Base-by-base conservation (phyloP, 768 basidiomycete species). In the Rhodotorula sphaerocarpa region DNA sequence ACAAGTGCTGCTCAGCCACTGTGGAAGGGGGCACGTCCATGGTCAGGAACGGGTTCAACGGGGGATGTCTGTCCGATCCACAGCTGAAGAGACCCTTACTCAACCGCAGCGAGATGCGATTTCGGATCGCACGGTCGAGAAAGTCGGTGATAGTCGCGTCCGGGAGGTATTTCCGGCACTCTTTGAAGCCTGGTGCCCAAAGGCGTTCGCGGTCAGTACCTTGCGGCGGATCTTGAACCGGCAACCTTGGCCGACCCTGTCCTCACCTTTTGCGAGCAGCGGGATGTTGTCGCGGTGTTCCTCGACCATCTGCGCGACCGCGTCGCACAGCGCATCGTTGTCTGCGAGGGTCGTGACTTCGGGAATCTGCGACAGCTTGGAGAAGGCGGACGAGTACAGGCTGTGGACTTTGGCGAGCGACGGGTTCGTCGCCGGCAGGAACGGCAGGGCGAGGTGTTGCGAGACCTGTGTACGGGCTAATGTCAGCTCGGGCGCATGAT, bases 251-350 rank as follows among this genome's bases (percentile, higher is more conserved):
- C n/a, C n/a, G n/a, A n/a, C n/a, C n/a, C n/a, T n/a, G n/a, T n/a
- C n/a, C n/a, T 66, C 85, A 88, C 90, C 90, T 76, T 89, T 90
- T 5, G 90, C 89, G 82, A 92, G 82, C 20, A 85, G 86, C 1
- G 89, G 89, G 53, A 92, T 88, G 73, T 92, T 90, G 75, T 91
- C 86, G 2, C 86, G 81, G 73, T 92, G 90, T 56, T 80, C 79
- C 62, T 82, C 81, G 6, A 92, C 88, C 25, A 92, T 76, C 41
- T 79, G 78, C 46, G 83, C 81, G n/a, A 92, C 78, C 64, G 83
- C 79, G 53, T 81, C 79, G 1, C 84, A 81, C 69, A 91, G 90
- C 21, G 75, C 73, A 7, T 78, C 78, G 66, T 91, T 92, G 64
- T 88, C 84, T 57, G 82, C 80, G 30, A 88, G 77, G 25, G 79